Evolutionary conservation across 139 green algal species (phyloP).

Genomic region (Dunaliella primolecta): DNA sequence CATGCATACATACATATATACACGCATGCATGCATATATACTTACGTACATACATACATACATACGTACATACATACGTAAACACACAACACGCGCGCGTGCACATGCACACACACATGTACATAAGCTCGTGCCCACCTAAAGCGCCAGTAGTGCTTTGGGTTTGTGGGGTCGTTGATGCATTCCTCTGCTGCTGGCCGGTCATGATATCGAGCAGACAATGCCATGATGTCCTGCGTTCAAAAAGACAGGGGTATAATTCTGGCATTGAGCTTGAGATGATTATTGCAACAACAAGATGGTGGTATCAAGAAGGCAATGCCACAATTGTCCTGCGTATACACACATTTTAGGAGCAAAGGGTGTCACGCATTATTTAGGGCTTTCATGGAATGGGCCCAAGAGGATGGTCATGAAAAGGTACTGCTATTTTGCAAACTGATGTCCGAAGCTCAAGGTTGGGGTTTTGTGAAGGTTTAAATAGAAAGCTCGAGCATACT

Average conservation of each 20-base stretch:
- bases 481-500: too few species aligned
- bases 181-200: conserved; percentile 77
- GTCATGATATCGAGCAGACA: conserved; percentile 27
- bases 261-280: neutral
- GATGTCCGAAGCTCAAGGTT: too few species aligned
- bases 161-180: conserved; percentile 96
- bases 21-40: neutral
- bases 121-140: conserved; percentile 17
- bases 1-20: neutral
- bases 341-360: too few species aligned
- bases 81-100: too few species aligned
- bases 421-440: too few species aligned
- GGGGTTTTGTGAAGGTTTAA: too few species aligned
- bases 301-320: too few species aligned
- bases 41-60: neutral
- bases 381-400: too few species aligned
- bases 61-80: neutral
- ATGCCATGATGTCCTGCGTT: conserved; percentile 65
- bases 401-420: too few species aligned
- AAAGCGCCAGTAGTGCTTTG: conserved; percentile 92
- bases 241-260: conserved; percentile 23
- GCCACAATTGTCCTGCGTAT: too few species aligned
- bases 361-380: too few species aligned
- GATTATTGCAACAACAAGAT: too few species aligned
- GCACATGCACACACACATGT: neutral